phyloP scores from a whole-genome alignment of 2,329 filamentous ascomycete genomes.

The Aspergillus vadensis region DNA sequence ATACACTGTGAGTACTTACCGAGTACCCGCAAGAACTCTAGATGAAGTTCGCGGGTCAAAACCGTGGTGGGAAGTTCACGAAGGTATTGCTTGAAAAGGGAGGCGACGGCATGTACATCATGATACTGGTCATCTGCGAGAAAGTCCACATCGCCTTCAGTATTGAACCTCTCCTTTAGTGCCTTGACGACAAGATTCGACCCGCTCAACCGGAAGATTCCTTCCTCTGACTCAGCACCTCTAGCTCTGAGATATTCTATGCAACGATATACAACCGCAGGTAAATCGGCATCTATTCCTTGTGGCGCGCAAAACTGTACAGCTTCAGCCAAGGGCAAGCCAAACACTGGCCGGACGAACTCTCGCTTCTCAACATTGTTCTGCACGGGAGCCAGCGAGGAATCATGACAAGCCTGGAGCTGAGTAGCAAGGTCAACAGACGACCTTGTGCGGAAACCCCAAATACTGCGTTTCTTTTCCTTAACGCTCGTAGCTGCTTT shows the following conservation, averaged over 20 bases:
- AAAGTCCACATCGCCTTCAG: slow-evolving; percentile 86
- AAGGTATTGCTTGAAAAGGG: slow-evolving; percentile 88
- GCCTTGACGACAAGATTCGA: slow-evolving; percentile 92
- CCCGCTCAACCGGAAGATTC: slow-evolving; percentile 95
- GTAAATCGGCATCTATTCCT: slow-evolving; percentile 74
- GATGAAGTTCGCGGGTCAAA: slow-evolving; percentile 83
- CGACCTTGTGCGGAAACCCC: slow-evolving; percentile 66
- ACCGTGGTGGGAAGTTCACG: slow-evolving; percentile 90
- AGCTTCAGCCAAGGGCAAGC: slow-evolving; percentile 80
- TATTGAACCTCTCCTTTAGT: slow-evolving; percentile 90
- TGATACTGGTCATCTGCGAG: slow-evolving; percentile 77
- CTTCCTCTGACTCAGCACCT: slow-evolving; percentile 81
- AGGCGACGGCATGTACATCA: slow-evolving; percentile 94
- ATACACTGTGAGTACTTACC: slow-evolving; percentile 43
- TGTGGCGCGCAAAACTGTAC: slow-evolving; percentile 75
- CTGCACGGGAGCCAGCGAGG: slow-evolving; percentile 52
- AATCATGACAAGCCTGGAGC: slow-evolving; percentile 35
- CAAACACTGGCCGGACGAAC: slow-evolving; percentile 74
- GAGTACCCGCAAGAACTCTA: slow-evolving; percentile 82
- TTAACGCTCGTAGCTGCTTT: slow-evolving; percentile 67
- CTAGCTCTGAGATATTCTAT: slow-evolving; percentile 88
- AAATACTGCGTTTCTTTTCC: slow-evolving; percentile 76
- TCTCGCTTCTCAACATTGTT: slow-evolving; percentile 54
- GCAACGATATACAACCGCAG: slow-evolving; percentile 91
- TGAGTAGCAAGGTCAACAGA: slow-evolving; percentile 63